Evolutionary conservation across 2,329 filamentous ascomycete species (phyloP), one percentile per base, ranked within the genome.

Genomic region (Diplodia scrobiculata): DNA sequence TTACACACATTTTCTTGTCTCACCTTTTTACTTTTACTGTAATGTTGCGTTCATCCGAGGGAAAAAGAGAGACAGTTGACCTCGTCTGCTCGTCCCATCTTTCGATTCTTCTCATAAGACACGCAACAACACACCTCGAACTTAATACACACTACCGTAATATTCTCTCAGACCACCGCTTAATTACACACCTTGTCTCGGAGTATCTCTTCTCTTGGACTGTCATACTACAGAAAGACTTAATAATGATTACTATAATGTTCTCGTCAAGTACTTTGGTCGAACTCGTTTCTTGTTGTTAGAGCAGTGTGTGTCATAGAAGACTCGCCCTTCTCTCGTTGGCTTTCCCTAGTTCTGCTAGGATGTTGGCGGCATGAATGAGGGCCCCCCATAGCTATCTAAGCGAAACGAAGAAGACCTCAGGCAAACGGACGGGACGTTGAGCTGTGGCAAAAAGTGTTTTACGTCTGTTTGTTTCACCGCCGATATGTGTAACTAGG

Each of bases 1-100:
- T 45, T 45, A 45, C 41, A 45, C 41, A 45, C 45, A 14, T 21
- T 36, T 36, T 63, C 34, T 14, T 36, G 69, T 71, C 74, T 74
- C 73, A 70, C 71, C 76, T 75, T 69, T 69, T 69, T 76, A 76
- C 75, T 68, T 73, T 77, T 75, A 73, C 77, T 78, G 73, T 78
- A 77, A 77, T 78, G 65, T 68, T 36, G 48, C 45, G 45, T 45
- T 62, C 48, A 19, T 27, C 45, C 29, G 58, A 50, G 45, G 52
- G 54, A 19, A 32, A 53, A 53, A 32, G 51, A 27, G 32, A 48
- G 48, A 50, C 29, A 60, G 65, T 52, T 59, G 58, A 59, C 54
- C 62, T 53, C 21, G 38, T 64, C 50, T 51, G n/a, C 25, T 36
- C 29, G n/a, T 19, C 48, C 62, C 38, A 34, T 64, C 60, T 25